Evolutionary conservation across 1,139 yeast genomes (phyloP), one percentile per base, ranked within the genome.

Genomic region (Yamadazyma triangularis): DNA sequence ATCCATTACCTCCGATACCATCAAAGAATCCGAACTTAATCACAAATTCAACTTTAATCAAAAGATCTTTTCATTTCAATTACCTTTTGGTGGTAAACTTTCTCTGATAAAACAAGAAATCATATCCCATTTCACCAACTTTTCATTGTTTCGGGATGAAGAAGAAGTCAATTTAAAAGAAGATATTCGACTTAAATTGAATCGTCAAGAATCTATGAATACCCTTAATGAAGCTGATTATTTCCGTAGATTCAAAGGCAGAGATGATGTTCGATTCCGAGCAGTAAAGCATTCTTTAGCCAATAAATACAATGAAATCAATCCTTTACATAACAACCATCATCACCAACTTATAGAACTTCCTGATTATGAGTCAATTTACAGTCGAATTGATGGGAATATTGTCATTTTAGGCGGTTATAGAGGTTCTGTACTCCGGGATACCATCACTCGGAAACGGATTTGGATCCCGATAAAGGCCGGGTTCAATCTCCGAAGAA

Each of bases 381-480:
- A 50, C 44, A 50, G 51, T 27, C 72, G 73, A 19, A 48, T 86
- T 2, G 78, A 75, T 13, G 96, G 96, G 3, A 87, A 87, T 46
- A 70, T 88, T 2, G 76, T 88, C 2, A 65, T 88, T 1, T 39
- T 88, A 56, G 96, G 96, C 3, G 96, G 96, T 0, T 88, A 84
- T 53, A 65, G 96, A 46, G 96, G 96, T 1, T 78, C 88, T 18
- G 73, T 82, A n/a, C 56, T 88, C 33, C 56, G 93, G 27, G 93
- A 85, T 46, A 50, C 74, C 0, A 64, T 64, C 21, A 80, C 94
- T 0, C 60, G 66, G 12, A 73, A 79, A 38, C 64, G 91, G 30
- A 73, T 84, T 1, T 88, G 96, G 96, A 75, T 88, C 21, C 96
- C 96, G 0, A 53, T 87, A 20, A 82, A 83, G 47, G 95, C 93